phyloP scores from a whole-genome alignment of 2,329 filamentous ascomycete species.

The Curvularia hawaiiensis region DNA sequence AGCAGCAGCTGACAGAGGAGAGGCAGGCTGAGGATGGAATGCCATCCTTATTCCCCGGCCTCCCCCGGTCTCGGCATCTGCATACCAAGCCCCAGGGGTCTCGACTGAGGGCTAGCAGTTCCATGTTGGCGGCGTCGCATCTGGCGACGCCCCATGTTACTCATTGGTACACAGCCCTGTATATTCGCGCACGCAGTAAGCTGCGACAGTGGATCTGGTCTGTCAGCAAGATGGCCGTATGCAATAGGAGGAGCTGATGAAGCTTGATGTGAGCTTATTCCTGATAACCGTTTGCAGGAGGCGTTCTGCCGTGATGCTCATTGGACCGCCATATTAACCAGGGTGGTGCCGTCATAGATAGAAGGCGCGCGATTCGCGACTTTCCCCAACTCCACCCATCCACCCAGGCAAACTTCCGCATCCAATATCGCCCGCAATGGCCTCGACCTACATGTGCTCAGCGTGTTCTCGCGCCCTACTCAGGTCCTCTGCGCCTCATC shows the following conservation, averaged over 20 bases:
- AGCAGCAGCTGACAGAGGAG: not conserved
- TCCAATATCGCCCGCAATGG: conserved; percentile 35
- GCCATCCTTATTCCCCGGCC: conserved; percentile 9
- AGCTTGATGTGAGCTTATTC: not conserved
- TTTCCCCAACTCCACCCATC: conserved; percentile 27
- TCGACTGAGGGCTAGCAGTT: not conserved
- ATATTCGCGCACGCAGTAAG: not conserved
- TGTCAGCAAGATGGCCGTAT: not conserved
- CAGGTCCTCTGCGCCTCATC: conserved; percentile 18
- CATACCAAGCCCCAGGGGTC: conserved; percentile 12
- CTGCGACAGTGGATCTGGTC: not conserved
- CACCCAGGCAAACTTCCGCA: conserved; percentile 7
- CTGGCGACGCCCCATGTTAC: not conserved
- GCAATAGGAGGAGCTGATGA: not conserved
- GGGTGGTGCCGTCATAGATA: conserved; percentile 43
- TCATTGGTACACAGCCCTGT: not conserved
- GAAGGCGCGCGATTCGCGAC: conserved; percentile 34
- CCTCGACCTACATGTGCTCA: conserved; percentile 44
- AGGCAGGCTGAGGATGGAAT: conserved; percentile 2
- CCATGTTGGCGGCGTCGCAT: conserved; percentile 8
- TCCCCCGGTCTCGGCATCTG: conserved; percentile 7
- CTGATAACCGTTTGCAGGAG: not conserved
- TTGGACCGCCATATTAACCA: conserved; percentile 16
- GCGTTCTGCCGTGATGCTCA: conserved; percentile 16
- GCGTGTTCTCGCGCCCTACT: conserved; percentile 41